Base-by-base conservation (phyloP, 139 green algal species). In the Tetradesmus obliquus region DNA sequence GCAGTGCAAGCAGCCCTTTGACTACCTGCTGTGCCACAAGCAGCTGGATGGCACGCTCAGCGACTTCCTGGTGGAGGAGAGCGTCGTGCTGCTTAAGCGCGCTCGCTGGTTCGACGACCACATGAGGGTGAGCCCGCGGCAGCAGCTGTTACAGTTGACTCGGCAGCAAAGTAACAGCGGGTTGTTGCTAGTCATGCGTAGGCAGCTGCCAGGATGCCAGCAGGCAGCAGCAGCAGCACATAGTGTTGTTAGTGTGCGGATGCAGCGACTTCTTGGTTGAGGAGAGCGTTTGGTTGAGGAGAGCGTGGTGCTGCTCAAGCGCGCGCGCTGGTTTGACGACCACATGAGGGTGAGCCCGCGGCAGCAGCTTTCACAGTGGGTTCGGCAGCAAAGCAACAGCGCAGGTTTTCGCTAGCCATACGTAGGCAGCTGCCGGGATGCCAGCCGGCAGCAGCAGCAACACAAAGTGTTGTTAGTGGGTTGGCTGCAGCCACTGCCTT, bases 31-130 rank as follows among this genome's bases (percentile, higher is more conserved):
- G n/a, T 82, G 74, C 74, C 24, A 51, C n/a, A 89, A 94, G 55
- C 92, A 89, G 9, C 94, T 99, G 87, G 96, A 99, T 87, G 97
- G 97, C 19, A 94, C 92, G 1, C 86, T 98, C 24, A 95, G 92
- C 57, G 97, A 99, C 90, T 96, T 95, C 57, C 96, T 97, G 17
- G 55, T 91, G 0, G 95, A 98, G 86, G 97, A 99, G 93, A 95
- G 93, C 66, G 94, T 99, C 12, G 94, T 92, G 71, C 93, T 99
- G 88, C 96, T 99, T 22, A 96, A 97, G 90, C 93, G 97, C 10
- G 96, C 97, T 0, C 81, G 71, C 62, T 99, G 97, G 97, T 98
- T 98, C 89, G 91, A 94, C 57, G 96, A 96, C 5, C 83, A 95
- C 80, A 74, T 95, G 53, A 90, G 94, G 94, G 95, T 95, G n/a